These are phyloP conservation scores for Mycena epipterygia DNA, from an alignment of 768 basidiomycete species.

Conservation along the genomic window DNA sequence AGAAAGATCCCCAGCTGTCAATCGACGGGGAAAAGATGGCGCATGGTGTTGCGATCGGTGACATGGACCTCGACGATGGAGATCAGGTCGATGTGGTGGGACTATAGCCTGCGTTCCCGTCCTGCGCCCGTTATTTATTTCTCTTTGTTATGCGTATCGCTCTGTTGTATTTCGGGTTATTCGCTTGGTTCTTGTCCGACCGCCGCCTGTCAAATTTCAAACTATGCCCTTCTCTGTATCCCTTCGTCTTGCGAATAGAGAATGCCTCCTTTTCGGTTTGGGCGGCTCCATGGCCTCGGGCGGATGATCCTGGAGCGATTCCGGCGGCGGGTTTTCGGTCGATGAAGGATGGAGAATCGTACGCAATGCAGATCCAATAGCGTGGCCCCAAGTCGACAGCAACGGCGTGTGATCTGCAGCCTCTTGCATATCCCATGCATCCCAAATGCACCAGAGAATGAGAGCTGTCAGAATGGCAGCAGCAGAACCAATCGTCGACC, in stretches of 20 bases:
- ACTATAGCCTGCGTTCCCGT: conserved; percentile 46
- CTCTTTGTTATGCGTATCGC: not conserved
- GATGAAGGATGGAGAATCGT: not conserved
- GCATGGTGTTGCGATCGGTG: conserved; percentile 71
- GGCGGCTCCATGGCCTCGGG: not conserved
- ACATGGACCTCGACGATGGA: conserved; percentile 82
- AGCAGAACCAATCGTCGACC: not conserved
- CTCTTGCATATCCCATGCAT: conserved; percentile 28
- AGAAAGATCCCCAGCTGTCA: conserved; percentile 63
- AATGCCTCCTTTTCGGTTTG: no score
- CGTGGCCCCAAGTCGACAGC: not conserved
- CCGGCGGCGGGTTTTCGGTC: not conserved
- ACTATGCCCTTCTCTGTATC: not conserved
- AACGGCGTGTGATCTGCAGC: conserved; percentile 5
- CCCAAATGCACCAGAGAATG: conserved; percentile 28
- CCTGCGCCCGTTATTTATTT: not conserved
- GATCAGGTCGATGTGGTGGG: conserved; percentile 84
- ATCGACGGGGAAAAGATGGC: conserved; percentile 82
- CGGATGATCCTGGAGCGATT: not conserved
- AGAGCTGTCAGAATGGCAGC: not conserved
- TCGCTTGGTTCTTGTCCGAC: not conserved
- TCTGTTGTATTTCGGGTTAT: conserved; percentile 1
- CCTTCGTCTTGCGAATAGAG: not conserved
- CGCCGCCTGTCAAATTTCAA: not conserved
- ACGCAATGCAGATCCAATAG: not conserved